Base-by-base conservation (phyloP, 768 basidiomycete genomes). In the Lentinus tigrinus region DNA sequence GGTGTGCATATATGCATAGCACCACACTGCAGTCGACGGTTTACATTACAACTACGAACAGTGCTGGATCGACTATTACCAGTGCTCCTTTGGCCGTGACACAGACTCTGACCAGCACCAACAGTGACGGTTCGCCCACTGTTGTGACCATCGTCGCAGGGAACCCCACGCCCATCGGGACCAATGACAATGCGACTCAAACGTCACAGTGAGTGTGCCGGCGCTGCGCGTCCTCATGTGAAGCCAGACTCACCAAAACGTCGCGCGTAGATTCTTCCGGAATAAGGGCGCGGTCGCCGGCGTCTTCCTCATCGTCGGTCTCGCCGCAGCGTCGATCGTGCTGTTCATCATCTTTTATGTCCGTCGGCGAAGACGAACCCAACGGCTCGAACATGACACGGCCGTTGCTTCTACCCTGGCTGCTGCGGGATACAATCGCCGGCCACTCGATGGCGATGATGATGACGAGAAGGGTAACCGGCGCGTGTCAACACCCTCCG, bases 251-350 rank as follows among this genome's bases (percentile, higher is more conserved):
- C 34, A 52, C 24, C n/a, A 58, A 14, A 36, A 26, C 24, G 37
- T 17, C 57, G 40, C n/a, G 7, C 37, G 14, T 63, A 92, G 90
- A 55, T 98, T 97, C 76, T 95, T 96, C 73, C 71, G 72, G 49
- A 91, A 96, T 69, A 90, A 88, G 23, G 93, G 93, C 19, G 95
- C 94, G 11, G 94, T 98, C 3, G 89, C 89, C 1, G 96, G 91
- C 44, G 91, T 94, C 8, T 98, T 97, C 66, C 84, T 93, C 38
- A 85, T 94, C 16, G 91, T 95, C 17, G 95, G 94, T 27, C 78
- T 98, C 19, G 87, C 91, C 3, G 85, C 75, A 27, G 85, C 82
- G 21, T 84, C 80, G 47, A 91, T 84, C 54, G 66, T 85, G 39
- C 76, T 91, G 47, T 91, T 84, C 81, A 77, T 88, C 55, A 72